Conservation (phyloP, 208 protist genomes). For the Chromosphaera perkinsii region DNA sequence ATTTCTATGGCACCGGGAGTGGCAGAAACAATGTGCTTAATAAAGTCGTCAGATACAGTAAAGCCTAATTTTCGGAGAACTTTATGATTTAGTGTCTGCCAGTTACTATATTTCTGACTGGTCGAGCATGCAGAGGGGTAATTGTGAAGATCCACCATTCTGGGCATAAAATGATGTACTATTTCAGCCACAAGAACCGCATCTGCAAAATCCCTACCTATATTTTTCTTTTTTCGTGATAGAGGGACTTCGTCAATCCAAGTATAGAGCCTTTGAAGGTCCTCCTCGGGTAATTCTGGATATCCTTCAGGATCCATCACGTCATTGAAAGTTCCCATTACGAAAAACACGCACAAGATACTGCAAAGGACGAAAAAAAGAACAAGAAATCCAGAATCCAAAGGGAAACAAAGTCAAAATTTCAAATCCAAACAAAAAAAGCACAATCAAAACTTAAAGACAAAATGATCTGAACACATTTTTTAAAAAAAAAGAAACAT, state of each 20-base stretch:
- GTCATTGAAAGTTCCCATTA: too few species aligned
- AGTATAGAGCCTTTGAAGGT: slow-evolving; percentile 87
- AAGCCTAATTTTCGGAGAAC: slow-evolving; percentile 87
- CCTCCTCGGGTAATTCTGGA: too few species aligned
- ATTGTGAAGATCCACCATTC: slow-evolving; percentile 95
- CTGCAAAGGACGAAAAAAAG: too few species aligned
- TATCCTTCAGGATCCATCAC: too few species aligned
- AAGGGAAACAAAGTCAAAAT: too few species aligned
- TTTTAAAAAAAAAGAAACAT: too few species aligned
- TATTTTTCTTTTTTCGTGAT: slow-evolving; percentile 89
- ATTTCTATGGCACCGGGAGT: slow-evolving; percentile 81
- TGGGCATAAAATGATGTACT: slow-evolving; percentile 88
- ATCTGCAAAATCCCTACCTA: slow-evolving; percentile 92
- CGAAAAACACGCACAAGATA: too few species aligned
- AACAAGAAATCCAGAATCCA: too few species aligned
- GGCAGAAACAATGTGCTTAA: slow-evolving; percentile 76
- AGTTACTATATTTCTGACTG: slow-evolving; percentile 89
- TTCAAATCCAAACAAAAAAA: too few species aligned
- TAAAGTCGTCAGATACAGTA: slow-evolving; percentile 70
- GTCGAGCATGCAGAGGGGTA: slow-evolving; percentile 79
- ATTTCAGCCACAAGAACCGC: slow-evolving; percentile 92
- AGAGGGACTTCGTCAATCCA: slow-evolving; percentile 94
- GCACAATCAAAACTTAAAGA: too few species aligned
- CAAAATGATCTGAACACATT: too few species aligned
- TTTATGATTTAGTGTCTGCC: slow-evolving; percentile 85